Evolutionary conservation across 2,329 filamentous ascomycete species (phyloP), one percentile per base, ranked within the genome.

Genomic region (Beauveria asiatica): DNA sequence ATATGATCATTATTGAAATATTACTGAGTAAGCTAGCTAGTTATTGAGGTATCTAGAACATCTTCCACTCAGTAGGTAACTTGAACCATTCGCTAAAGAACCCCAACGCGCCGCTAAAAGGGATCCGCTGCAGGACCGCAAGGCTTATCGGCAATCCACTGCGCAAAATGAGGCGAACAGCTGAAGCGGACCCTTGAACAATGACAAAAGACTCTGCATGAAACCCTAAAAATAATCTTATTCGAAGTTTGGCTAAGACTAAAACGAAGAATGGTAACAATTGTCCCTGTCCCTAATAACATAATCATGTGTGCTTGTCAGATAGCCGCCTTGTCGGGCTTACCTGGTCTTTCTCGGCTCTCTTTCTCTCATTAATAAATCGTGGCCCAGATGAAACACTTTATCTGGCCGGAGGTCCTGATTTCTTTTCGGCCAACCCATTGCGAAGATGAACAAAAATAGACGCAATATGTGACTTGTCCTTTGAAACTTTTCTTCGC

Each of bases 181-280:
- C 44, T 49, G 54, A 49, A 23, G 13, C 21, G 30, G 27, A 13
- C n/a, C 30, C 11, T 37, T 37, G 33, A 16, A 37, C 33, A 37
- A 37, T 6, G 13, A 16, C 33, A 37, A 13, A 37, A 16, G 11
- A 37, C 33, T 37, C 33, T 37, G 48, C 48, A 51, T 51, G 27
- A 33, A 51, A 33, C 33, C 11, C 33, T 37, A 37, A 39, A 30
- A 25, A 54, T 44, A 44, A n/a, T 44, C 37, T 44, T 25, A 3
- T 49, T 57, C 33, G 23, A 57, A 42, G 8, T 30, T 46, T 19
- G 50, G 42, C 13, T 57, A 57, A 57, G 13, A 59, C 45, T 50
- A 45, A 46, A 48, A n/a, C 27, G 27, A 57, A 39, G 54, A 48
- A 57, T 57, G 54, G 27, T 57, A 57, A 57, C 42, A 11, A n/a